Conservation (phyloP, 1,139 yeast species). For the Pichia sp. region DNA sequence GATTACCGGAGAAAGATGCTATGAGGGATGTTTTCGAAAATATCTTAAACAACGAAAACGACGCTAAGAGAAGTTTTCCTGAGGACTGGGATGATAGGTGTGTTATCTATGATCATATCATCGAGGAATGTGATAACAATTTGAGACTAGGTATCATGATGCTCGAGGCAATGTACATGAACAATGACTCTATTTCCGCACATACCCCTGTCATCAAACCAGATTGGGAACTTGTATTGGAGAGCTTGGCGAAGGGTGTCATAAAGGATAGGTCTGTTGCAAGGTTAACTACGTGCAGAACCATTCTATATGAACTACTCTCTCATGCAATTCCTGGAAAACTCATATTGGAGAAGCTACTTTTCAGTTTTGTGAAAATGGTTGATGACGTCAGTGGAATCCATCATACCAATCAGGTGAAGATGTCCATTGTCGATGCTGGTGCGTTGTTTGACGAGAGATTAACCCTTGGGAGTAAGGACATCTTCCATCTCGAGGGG, state of each 20-base stretch:
- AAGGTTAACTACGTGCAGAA: slow-evolving; percentile 63
- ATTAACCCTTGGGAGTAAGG: slow-evolving; percentile 75
- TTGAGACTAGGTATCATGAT: slow-evolving; percentile 71
- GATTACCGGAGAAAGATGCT: slow-evolving; percentile 67
- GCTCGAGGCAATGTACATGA: slow-evolving; percentile 80
- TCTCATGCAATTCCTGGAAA: slow-evolving; percentile 93
- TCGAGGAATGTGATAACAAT: slow-evolving; percentile 56
- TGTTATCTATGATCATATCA: slow-evolving; percentile 44
- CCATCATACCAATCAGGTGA: slow-evolving; percentile 22
- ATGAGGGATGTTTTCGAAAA: slow-evolving; percentile 44
- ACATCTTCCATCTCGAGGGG: slow-evolving; percentile 92
- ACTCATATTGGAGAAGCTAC: slow-evolving; percentile 60
- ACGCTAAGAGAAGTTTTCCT: slow-evolving; percentile 39
- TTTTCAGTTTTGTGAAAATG: slow-evolving; percentile 45
- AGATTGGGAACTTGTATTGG: slow-evolving; percentile 85
- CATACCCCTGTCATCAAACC: slow-evolving; percentile 45
- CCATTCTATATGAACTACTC: slow-evolving; percentile 71
- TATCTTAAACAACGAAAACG: slow-evolving; percentile 53
- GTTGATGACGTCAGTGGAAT: slow-evolving; percentile 29
- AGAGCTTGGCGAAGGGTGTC: slow-evolving; percentile 55
- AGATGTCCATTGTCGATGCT: slow-evolving; percentile 51
- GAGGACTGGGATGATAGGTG: slow-evolving; percentile 31
- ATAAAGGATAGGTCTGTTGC: slow-evolving; percentile 60
- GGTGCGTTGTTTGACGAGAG: slow-evolving; percentile 85
- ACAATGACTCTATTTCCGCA: slow-evolving; percentile 45